Base-by-base conservation (phyloP, 495 filamentous ascomycete species). In the Hypoxylon crocopeplum region DNA sequence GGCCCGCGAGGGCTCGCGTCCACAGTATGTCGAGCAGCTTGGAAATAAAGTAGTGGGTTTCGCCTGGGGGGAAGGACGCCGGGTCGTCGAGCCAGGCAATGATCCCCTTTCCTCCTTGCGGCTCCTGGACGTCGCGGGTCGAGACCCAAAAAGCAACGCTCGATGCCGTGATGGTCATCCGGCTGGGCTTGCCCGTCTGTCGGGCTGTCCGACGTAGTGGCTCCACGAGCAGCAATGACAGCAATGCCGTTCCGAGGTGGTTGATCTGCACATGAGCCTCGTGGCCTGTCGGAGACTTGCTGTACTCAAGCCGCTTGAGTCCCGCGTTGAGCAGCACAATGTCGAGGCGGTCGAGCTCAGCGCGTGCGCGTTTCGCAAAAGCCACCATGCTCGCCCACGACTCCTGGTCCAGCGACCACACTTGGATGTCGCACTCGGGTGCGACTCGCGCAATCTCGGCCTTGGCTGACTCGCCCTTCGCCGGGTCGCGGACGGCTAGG, bases 341-440 rank as follows among this genome's bases (percentile, higher is more conserved):
- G 51, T 82, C 75, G 2, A 83, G 32, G 0, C 74, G 69, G 1
- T 69, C 50, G 0, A 81, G 66, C 5, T 69, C 50, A 5, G 27
- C 19, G 8, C 44, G 56, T 2, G 61, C 69, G 19, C 68, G 75
- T 3, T 72, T 64, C 7, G 70, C 69, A 54, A 84, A 83, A 0
- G 68, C 67, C 3, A 62, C 44, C 17, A 77, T 66, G 7, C 69
- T 73, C 3, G 58, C 67, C 48, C 77, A 82, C 0, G 71, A 72
- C 10, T 70, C 69, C 36, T 85, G 75, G 44, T 86, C 84, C 0
- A 87, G 61, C 20, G 73, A 61, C 76, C 80, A 82, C 10, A 84
- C 78, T 29, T 80, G 70, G 21, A 73, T 69, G n/a, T 70, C 63
- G 44, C 68, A 68, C 16, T 67, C 49, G 4, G 78, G 73, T 5